Percentiles rank a stretch among this genome's conserved stretches.
Evolutionary conservation across 768 basidiomycete genomes (phyloP).

Genomic region (Termitomyces bulborhizus): DNA sequence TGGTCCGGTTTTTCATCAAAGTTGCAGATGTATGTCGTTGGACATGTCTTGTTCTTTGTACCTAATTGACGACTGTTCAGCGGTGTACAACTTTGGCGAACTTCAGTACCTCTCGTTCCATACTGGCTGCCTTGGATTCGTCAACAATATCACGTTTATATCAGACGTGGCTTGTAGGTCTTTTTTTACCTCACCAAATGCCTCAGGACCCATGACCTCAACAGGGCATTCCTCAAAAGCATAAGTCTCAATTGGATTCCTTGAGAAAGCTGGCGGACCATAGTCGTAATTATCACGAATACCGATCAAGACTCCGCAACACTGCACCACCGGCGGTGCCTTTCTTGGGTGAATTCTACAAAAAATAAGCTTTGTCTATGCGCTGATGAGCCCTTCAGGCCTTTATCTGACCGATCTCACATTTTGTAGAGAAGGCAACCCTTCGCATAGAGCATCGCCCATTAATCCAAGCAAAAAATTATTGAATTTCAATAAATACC

Average conservation of each 20-base stretch:
- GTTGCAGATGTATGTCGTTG: constrained; percentile 69
- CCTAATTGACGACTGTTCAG: constrained; percentile 32
- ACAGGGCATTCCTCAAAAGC: constrained; percentile 83
- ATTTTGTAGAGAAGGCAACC: constrained; percentile 94
- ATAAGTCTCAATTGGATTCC: constrained; percentile 68
- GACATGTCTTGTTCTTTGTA: not conserved
- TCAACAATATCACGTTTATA: constrained; percentile 89
- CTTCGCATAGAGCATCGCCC: constrained; percentile 76
- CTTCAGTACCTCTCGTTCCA: constrained; percentile 88
- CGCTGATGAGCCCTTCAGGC: constrained; percentile 33
- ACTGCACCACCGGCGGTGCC: constrained; percentile 92
- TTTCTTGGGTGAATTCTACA: constrained; percentile 69
- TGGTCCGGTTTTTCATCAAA: constrained; percentile 93
- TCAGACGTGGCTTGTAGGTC: constrained; percentile 88
- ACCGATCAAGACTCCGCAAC: constrained; percentile 80
- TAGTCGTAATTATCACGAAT: constrained; percentile 85
- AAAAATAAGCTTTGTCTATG: constrained; percentile 3
- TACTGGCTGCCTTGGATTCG: constrained; percentile 92
- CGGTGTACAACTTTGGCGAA: constrained; percentile 81
- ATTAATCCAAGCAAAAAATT: constrained; percentile 69
- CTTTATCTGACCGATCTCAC: constrained; percentile 89
- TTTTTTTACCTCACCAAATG: not conserved
- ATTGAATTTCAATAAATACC: constrained; percentile 96
- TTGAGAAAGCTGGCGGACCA: constrained; percentile 88
- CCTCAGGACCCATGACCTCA: not conserved